Base-by-base conservation (phyloP, 805 yeast genomes). In the Priceomyces carsonii region DNA sequence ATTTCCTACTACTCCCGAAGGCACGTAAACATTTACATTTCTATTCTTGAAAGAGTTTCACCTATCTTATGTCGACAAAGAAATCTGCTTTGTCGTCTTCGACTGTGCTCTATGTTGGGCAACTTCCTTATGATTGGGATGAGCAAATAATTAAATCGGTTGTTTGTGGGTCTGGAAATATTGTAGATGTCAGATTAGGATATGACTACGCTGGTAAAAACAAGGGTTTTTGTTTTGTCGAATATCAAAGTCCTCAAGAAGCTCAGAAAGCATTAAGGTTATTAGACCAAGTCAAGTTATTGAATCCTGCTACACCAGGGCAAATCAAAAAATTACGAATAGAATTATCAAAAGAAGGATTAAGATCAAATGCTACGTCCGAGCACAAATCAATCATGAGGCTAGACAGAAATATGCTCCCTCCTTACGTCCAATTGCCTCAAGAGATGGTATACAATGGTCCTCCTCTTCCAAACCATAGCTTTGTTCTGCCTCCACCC, bases 51-150 rank as follows among this genome's bases (percentile, higher is more conserved):
- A n/a, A n/a, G n/a, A n/a, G n/a, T n/a, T n/a, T n/a, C n/a, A n/a
- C n/a, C n/a, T n/a, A n/a, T n/a, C n/a, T n/a, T 8, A 29, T 29
- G 33, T 29, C 33, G 43, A 26, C 37, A 25, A 39, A 40, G 25
- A 39, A 35, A 25, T 15, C 27, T 12, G 23, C 22, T 18, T 28
- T 35, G 27, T 15, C 35, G 17, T 26, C 39, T 8, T 65, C 77
- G 7, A 57, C 75, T 25, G 79, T 79, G 15, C 54, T 80, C 14
- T 80, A 76, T 46, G 45, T 80, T 9, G 87, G 86, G 10, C 75
- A 73, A 46, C 62, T 84, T 18, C 93, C 93, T 1, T 73, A 73
- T 44, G 81, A 80, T 42, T 85, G 93, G 93, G 79, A 71, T 42
- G 80, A 75, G 37, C 76, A 75, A 33, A 75, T 72, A 10, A 65